Evolutionary conservation across 2,329 filamentous ascomycete species (phyloP).

Genomic region (Aspergillus sp.): DNA sequence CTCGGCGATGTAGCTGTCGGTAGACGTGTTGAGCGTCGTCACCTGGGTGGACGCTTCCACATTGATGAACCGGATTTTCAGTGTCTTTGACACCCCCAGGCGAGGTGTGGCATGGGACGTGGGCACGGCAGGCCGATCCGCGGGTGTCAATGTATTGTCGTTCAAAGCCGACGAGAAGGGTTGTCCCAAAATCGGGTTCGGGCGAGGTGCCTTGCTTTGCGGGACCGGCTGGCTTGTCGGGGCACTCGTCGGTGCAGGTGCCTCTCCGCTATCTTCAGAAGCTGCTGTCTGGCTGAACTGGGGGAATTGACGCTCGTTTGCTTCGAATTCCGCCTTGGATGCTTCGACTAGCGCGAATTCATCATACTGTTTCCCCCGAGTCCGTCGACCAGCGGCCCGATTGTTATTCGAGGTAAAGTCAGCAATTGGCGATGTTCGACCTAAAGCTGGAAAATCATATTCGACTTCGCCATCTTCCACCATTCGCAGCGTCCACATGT

Average conservation of each 20-base stretch:
- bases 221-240: constrained; percentile 23
- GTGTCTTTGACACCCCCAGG: constrained; percentile 58
- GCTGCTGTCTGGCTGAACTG: constrained; percentile 45
- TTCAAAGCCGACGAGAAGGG: constrained; percentile 50
- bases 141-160: constrained; percentile 48
- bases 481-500: constrained; percentile 67
- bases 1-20: constrained; percentile 69
- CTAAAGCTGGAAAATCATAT: constrained; percentile 64
- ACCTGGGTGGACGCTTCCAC: constrained; percentile 58
- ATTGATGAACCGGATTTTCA: constrained; percentile 63
- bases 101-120: constrained; percentile 54
- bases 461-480: constrained; percentile 69
- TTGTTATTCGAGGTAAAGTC: constrained; percentile 71
- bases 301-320: constrained; percentile 61
- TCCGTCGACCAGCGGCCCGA: constrained; percentile 56
- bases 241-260: constrained; percentile 25
- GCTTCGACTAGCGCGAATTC: constrained; percentile 68
- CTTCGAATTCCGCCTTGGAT: constrained; percentile 55
- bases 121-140: constrained; percentile 49
- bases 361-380: constrained; percentile 66
- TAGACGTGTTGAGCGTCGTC: constrained; percentile 60
- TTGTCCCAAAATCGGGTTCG: constrained; percentile 48
- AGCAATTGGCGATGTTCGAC: constrained; percentile 58
- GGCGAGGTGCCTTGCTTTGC: constrained; percentile 31
- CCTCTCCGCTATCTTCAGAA: constrained; percentile 34